Conservation (phyloP, 2,329 filamentous ascomycete genomes). For the Alternaria solani region DNA sequence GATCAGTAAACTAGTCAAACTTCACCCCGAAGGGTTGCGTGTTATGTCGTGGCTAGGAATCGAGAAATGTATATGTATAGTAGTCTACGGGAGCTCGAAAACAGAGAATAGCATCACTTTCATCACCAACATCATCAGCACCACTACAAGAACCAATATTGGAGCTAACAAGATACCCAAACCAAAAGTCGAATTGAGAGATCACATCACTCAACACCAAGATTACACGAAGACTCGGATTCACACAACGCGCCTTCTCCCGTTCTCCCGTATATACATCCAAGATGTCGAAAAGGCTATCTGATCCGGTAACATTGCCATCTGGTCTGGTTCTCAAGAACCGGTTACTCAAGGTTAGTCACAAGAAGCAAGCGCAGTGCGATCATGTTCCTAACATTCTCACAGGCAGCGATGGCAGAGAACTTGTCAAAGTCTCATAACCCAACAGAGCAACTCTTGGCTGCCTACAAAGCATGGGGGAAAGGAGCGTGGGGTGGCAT, state of each 20-base stretch:
- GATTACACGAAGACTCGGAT: not conserved
- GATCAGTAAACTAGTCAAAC: not conserved
- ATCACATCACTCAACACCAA: not conserved
- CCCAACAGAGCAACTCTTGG: constrained; percentile 53
- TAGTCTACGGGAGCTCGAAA: not conserved
- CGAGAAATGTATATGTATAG: not conserved
- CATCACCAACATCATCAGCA: not conserved
- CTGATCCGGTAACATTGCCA: constrained; percentile 30
- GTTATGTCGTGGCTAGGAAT: not conserved
- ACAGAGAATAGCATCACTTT: not conserved
- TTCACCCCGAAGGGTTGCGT: not conserved
- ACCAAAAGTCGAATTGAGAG: not conserved
- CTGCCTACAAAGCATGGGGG: constrained; percentile 62
- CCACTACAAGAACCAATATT: not conserved
- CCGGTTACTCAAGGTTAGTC: constrained; percentile 53
- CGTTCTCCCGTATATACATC: not conserved
- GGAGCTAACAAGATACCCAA: not conserved
- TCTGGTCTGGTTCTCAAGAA: constrained; percentile 47
- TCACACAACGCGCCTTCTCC: not conserved
- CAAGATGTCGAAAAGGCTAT: constrained; percentile 2
- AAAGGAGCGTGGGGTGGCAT: constrained; percentile 54
- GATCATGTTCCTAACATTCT: constrained; percentile 41
- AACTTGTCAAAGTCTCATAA: constrained; percentile 26
- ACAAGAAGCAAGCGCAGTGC: constrained; percentile 57
- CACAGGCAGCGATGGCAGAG: constrained; percentile 42